Conservation (phyloP, 352 stramenopile species). For the Hyaloperonospora brassicae region DNA sequence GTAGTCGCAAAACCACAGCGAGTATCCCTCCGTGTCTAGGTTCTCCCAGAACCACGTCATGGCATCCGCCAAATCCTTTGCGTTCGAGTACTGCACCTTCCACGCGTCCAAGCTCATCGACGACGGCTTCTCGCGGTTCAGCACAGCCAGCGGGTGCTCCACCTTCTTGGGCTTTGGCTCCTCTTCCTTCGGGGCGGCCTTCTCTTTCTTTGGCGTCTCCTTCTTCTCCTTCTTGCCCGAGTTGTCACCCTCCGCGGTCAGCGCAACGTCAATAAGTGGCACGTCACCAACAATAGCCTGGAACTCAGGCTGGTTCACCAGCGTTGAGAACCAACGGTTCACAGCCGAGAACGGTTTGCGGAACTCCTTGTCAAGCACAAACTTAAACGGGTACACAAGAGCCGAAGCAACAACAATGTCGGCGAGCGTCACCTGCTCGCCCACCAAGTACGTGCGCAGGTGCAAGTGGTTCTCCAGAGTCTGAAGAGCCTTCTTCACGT, state of each 20-base stretch:
- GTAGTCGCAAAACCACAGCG: too few relatives aligned
- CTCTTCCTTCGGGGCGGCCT: slow-evolving; percentile 32
- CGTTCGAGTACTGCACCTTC: slow-evolving; percentile 90
- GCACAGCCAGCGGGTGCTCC: slow-evolving; percentile 77
- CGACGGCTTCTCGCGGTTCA: slow-evolving; percentile 81
- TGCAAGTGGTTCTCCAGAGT: slow-evolving; percentile 86
- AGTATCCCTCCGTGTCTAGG: slow-evolving; percentile 85
- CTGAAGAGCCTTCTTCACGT: slow-evolving; percentile 81
- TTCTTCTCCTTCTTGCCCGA: slow-evolving; percentile 30
- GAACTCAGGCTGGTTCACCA: slow-evolving; percentile 92
- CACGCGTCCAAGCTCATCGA: slow-evolving; percentile 78
- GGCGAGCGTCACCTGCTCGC: slow-evolving; percentile 88
- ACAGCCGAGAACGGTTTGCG: slow-evolving; percentile 84
- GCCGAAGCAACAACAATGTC: slow-evolving; percentile 88
- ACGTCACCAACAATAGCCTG: slow-evolving; percentile 83
- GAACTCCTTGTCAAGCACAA: slow-evolving; percentile 86
- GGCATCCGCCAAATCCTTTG: slow-evolving; percentile 58
- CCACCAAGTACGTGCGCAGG: slow-evolving; percentile 88
- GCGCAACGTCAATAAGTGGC: slow-evolving; percentile 61
- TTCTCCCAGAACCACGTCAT: slow-evolving; percentile 90
- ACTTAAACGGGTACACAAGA: slow-evolving; percentile 92
- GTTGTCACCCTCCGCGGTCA: slow-evolving; percentile 55
- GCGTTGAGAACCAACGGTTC: slow-evolving; percentile 88
- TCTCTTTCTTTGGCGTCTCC: slow-evolving; percentile 39
- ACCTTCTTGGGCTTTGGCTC: slow-evolving; percentile 67